A percentile compares a stretch with the other conserved stretches of the same genome.
Evolutionary conservation across 2,329 filamentous ascomycete species (phyloP).

Genomic region (Cladosporium sp.): DNA sequence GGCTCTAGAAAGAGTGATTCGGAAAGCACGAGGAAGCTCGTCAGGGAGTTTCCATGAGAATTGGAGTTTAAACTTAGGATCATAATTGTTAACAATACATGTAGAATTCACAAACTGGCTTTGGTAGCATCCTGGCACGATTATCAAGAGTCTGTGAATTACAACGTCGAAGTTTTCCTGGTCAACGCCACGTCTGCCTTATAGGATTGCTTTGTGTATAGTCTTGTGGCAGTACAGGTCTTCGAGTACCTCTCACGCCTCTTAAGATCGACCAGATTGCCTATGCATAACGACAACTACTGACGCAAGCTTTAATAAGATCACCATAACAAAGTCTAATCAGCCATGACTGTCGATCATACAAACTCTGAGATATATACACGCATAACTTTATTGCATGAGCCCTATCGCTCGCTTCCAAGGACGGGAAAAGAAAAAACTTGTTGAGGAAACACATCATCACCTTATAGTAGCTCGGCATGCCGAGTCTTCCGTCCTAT

Average conservation of each 20-base stretch:
- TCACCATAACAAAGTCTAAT: background rate
- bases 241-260: background rate
- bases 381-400: background rate
- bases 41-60: background rate
- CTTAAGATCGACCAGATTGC: background rate
- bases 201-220: background rate
- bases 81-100: background rate
- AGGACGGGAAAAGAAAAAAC: background rate
- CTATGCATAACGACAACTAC: background rate
- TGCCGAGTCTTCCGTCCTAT: background rate
- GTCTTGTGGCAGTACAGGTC: background rate
- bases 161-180: background rate
- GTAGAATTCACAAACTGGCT: background rate
- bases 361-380: background rate
- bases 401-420: background rate
- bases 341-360: background rate
- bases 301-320: background rate
- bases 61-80: background rate
- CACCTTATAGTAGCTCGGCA: background rate
- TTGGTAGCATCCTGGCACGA: background rate
- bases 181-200: background rate
- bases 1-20: background rate
- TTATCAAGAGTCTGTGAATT: background rate
- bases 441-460: background rate
- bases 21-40: slow-evolving; percentile 16